Evolutionary conservation across 139 green algal species (phyloP).

Genomic region (Picochlorum sp.): DNA sequence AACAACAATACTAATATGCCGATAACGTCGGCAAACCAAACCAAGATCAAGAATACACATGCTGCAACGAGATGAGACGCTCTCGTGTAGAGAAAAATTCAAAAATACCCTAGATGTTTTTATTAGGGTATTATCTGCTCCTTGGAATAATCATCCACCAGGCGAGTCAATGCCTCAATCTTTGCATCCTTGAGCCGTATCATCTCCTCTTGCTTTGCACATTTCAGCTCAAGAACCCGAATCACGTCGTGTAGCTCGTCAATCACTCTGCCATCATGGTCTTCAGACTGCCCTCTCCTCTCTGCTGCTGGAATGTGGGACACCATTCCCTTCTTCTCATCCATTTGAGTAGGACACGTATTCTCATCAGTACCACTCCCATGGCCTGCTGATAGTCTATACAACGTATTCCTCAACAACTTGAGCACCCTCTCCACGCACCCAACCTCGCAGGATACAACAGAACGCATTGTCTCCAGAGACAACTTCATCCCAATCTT

Average conservation of each 20-base stretch:
- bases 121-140: slow-evolving; percentile 27
- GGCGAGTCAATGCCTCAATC: slow-evolving; percentile 70
- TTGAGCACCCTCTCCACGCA: slow-evolving; percentile 78
- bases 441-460: slow-evolving; percentile 49
- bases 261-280: slow-evolving; percentile 44
- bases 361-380: background rate
- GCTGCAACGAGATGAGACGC: too few species aligned
- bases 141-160: slow-evolving; percentile 34
- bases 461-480: slow-evolving; percentile 47
- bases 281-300: background rate
- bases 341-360: background rate
- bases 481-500: slow-evolving; percentile 61
- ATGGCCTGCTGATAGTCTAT: slow-evolving; percentile 28
- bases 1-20: too few species aligned
- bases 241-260: slow-evolving; percentile 72
- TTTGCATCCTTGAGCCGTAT: slow-evolving; percentile 86
- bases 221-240: slow-evolving; percentile 82
- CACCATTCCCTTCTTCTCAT: background rate
- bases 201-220: slow-evolving; percentile 87
- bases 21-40: too few species aligned
- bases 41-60: too few species aligned
- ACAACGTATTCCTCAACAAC: slow-evolving; percentile 56
- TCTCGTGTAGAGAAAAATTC: background rate
- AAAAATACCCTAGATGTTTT: background rate
- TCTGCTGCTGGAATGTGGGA: background rate